Base-by-base conservation (phyloP, 2,329 filamentous ascomycete species). In the Knoxdaviesia capensis region DNA sequence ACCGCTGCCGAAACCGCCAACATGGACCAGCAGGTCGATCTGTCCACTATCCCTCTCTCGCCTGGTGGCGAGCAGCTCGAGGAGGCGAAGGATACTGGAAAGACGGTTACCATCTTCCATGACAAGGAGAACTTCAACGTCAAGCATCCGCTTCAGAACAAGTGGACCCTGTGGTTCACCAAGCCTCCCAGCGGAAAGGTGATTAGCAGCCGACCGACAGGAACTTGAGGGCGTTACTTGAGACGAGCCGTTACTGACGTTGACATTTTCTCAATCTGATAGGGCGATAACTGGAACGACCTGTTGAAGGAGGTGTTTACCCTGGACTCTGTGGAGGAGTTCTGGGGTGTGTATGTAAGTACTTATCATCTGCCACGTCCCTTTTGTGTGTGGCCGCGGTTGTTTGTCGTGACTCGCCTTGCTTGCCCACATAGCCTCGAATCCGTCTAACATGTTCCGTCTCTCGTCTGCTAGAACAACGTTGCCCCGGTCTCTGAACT, bases 71-170 rank as follows among this genome's bases (percentile, higher is more conserved):
- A 66, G 45, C 62, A 67, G 44, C 64, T 67, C 46, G 60, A 63
- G 52, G 56, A 61, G 46, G 59, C 65, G 43, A 66, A 68, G 43
- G 60, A 59, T 42, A 63, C 66, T 49, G 62, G 61, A 49, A 78
- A 87, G 57, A 68, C 81, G 41, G 71, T 94, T 54, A 98, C 90
- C 39, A 88, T 98, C 52, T 98, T 98, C 68, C 87, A 98, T 59
- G 86, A 96, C 65, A 81, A 90, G 53, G 82, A 94, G 51, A 94
- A 98, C 71, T 98, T 98, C 74, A 98, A 93, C 54, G 90, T 98
- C 62, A 98, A 96, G 73, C 90, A 98, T 61, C 88, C 87, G 50
- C 73, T 98, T 47, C 87, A 93, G 73, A 82, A 94, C 69, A 81
- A 83, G 59, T 98, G 90, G 90, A 96, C 90, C 45, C 70, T 98